Evolutionary conservation across 345 rosid genomes (phyloP).

Genomic region (Laguncularia racemosa): DNA sequence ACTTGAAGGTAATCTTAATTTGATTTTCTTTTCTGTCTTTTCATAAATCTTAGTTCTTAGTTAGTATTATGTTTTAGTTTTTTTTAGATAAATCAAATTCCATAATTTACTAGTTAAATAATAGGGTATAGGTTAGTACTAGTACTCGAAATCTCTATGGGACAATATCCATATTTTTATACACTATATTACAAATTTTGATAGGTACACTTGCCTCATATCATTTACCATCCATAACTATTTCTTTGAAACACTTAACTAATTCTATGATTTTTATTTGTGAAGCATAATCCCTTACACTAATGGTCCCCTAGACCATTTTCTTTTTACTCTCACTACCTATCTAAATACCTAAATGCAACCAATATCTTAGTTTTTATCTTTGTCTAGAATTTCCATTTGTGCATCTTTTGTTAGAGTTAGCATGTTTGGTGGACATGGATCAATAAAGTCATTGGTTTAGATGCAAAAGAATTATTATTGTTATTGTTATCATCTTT

Average conservation of each 20-base stretch:
- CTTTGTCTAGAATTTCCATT: constrained; percentile 19
- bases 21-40: no score
- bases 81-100: no score
- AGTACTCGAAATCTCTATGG: no score
- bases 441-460: constrained; percentile 10
- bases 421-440: constrained; percentile 16
- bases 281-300: constrained; percentile 34
- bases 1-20: no score
- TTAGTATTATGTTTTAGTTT: no score
- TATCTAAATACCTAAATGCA: constrained; percentile 16
- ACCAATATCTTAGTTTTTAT: constrained; percentile 22
- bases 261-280: constrained; percentile 21
- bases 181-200: no score
- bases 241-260: constrained; percentile 10
- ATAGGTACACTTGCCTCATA: no score
- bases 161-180: no score
- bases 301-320: constrained; percentile 46
- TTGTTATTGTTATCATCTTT: constrained; percentile 2
- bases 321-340: constrained; percentile 33
- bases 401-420: constrained; percentile 17
- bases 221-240: constrained; percentile 14
- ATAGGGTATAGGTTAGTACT: no score
- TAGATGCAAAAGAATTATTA: background rate
- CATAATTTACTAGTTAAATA: no score
- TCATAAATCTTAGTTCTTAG: no score